Base-by-base conservation (phyloP, 139 green algal species). In the Coelastrella sp. region DNA sequence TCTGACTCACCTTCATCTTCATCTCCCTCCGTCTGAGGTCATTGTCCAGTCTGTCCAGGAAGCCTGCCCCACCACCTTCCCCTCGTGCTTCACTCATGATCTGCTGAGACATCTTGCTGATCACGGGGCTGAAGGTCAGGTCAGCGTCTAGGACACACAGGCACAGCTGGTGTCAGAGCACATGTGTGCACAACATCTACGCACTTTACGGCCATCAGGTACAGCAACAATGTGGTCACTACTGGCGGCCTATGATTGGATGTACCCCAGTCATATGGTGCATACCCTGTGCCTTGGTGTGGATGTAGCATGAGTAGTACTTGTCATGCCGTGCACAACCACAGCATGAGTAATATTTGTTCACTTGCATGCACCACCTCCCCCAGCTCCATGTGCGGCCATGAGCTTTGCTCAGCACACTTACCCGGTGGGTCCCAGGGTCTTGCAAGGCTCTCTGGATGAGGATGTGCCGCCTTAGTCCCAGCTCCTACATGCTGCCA, bases 21-120 rank as follows among this genome's bases (percentile, higher is more conserved):
- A 60, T 83, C 56, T 95, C 59, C 7, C 94, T 81, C 76, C 88
- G 89, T n/a, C 81, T 87, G 20, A 92, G 25, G 83, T 96, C 94
- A 14, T 84, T 91, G 25, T 91, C 74, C 22, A 96, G 92, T 58
- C 94, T 89, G 12, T 95, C 91, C 78, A 96, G 80, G 87, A 96
- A 96, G 35, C 78, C 79, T 49, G 57, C 49, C 14, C 10, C 90
- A 17, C 82, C 56, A 19, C 73, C 25, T 25, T 88, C 72, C 17
- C 89, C 88, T 7, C 84, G 25, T 7, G 68, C 57, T 66, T 93
- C 90, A 19, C 82, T 61, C 91, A 94, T 92, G 75, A 95, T 89
- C 59, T 82, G 72, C 19, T 63, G 78, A 19, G 85, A 92, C 35
- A 14, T 65, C 35, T 76, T 86, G 20, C 75, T 91, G 81, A 92